Evolutionary conservation across 2,329 filamentous ascomycete species (phyloP), one percentile per base, ranked within the genome.

Genomic region (Sarocladium brachiariae): DNA sequence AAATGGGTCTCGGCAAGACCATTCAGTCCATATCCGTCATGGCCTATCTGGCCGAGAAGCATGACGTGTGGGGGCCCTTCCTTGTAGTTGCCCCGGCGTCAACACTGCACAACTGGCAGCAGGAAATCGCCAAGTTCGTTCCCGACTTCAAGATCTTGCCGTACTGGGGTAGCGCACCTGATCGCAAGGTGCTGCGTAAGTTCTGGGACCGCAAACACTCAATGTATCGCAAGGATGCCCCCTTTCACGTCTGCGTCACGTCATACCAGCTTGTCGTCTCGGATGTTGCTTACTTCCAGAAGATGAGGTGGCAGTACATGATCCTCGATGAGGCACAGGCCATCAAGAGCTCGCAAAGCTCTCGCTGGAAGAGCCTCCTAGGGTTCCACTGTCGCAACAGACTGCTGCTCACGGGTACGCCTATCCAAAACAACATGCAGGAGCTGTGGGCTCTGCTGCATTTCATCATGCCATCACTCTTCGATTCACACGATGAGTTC

Each of bases 231-330:
- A 89, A 88, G 62, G 90, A 96, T 52, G 90, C 91, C 0, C 84
- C 90, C 13, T 97, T 99, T 73, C 93, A 99, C 64, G 91, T 99
- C 49, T 81, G 96, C 49, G 84, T 99, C 45, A 99, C 93, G 0
- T 97, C 92, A 0, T 99, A 99, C 66, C 93, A 99, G 68, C 77
- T 99, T 33, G 93, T 99, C 23, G 93, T 99, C 18, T 88, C 91
- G 23, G 93, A 99, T 65, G 89, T 95, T 1, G 85, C 90, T 53
- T 99, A 99, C 68, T 97, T 99, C 73, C 92, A 96, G 70, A 97
- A 97, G 75, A 93, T 99, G 78, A 87, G 87, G 60, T 99, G 93
- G 93, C 93, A 97, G 71, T 97, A 99, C 74, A 99, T 99, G 93
- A 96, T 99, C 67, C 80, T 99, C 35, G 93, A 99, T 60, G 93